Evolutionary conservation across 805 yeast genomes (phyloP).

Genomic region (Wickerhamiella musiphila): DNA sequence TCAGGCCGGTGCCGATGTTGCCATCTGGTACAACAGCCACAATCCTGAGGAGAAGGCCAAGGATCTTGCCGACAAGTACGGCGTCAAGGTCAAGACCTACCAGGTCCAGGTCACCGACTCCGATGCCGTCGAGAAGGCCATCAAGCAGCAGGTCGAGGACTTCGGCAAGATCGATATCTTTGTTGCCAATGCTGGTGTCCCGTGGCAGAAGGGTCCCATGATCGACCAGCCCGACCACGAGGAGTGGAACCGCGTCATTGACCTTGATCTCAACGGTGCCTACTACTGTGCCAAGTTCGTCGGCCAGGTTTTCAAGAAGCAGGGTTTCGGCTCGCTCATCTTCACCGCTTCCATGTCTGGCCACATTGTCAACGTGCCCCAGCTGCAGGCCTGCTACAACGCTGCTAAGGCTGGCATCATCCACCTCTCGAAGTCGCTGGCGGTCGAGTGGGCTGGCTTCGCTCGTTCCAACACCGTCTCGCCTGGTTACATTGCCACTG

Average conservation of each 20-base stretch:
- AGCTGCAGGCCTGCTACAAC: conserved; percentile 71
- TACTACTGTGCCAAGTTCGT: conserved; percentile 62
- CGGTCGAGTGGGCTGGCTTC: conserved; percentile 78
- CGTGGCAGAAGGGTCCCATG: conserved; percentile 55
- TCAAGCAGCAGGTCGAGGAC: conserved; percentile 38
- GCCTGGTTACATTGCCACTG: conserved; percentile 77
- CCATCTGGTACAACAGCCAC: conserved; percentile 46
- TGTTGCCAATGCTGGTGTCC: conserved; percentile 82
- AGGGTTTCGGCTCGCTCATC: conserved; percentile 61
- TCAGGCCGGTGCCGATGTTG: conserved; percentile 76
- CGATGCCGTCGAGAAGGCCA: conserved; percentile 31
- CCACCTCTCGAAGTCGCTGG: conserved; percentile 60
- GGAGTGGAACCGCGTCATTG: conserved; percentile 57
- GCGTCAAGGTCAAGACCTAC: conserved; percentile 46
- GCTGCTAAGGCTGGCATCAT: conserved; percentile 73
- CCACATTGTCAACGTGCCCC: conserved; percentile 73
- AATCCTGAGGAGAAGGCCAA: conserved; percentile 50
- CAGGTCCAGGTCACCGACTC: conserved; percentile 38
- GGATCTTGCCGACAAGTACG: conserved; percentile 36
- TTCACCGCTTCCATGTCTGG: conserved; percentile 85
- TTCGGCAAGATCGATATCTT: conserved; percentile 70
- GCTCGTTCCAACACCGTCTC: conserved; percentile 73
- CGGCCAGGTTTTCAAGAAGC: conserved; percentile 56
- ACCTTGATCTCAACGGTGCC: conserved; percentile 63
- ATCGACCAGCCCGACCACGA: conserved; percentile 31